Evolutionary conservation across 495 filamentous ascomycete genomes (phyloP), one percentile per base, ranked within the genome.

Genomic region (Astrocystis sublimbata): DNA sequence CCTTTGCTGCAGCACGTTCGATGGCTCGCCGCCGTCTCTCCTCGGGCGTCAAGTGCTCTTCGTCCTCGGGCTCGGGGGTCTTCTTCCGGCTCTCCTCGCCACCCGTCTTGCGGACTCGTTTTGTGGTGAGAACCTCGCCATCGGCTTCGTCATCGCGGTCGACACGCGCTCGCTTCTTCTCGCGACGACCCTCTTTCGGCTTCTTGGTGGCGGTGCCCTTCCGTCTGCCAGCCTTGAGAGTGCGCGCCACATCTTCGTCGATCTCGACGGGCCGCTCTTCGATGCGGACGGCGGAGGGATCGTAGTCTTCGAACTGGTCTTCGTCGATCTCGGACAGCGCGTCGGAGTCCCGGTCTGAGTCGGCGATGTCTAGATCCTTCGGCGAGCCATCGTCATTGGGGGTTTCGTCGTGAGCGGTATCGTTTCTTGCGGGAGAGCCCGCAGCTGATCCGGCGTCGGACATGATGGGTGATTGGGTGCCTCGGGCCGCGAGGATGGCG

Each of bases 241-340:
- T 89, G 51, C 77, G 78, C 58, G 94, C 82, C 38, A 92, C 92
- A 51, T 91, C 90, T 64, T 96, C 91, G 67, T 98, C 96, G 61
- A 98, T 91, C 17, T 90, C 88, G 28, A 94, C 83, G 9, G 88
- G 88, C 33, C 88, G 85, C 63, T 93, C 90, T 54, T 93, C 89
- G 67, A 93, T 82, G 38, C 86, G 85, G 47, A 92, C 85, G 31
- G 86, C 86, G 58, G 82, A 83, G 0, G 89, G 89, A 68, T 97
- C 92, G 75, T 96, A 97, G 66, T 96, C 87, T 46, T 81, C 90
- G 75, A 99, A 97, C 72, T 96, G 88, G 46, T 89, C 89, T 71
- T 98, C 94, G 74, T 98, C 96, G 66, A 98, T 88, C 73, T 98
- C 94, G 9, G 93, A 97, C 15, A 96, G 85, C 55, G 90, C 85